Evolutionary conservation across 1,139 yeast species (phyloP).

Genomic region (Debaryomyces sp.): DNA sequence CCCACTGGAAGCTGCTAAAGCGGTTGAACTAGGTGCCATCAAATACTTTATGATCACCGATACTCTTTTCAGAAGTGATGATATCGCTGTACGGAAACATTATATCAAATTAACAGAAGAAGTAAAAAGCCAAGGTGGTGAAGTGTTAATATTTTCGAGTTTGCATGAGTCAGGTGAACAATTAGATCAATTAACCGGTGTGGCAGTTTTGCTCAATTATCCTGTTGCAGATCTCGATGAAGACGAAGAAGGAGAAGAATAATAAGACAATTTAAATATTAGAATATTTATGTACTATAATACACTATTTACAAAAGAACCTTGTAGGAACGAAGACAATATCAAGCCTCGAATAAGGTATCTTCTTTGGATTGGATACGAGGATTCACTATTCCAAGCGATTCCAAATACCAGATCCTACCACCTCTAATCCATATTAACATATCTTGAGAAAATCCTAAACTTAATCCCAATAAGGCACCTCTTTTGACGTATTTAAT

Average conservation of each 20-base stretch:
- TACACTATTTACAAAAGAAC: conserved; percentile 12
- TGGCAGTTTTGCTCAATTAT: conserved; percentile 83
- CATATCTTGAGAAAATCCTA: conserved; percentile 69
- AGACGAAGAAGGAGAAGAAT: conserved; percentile 38
- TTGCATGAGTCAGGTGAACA: conserved; percentile 91
- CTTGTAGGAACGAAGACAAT: neutral
- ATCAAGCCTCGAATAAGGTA: conserved; percentile 6
- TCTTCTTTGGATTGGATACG: conserved; percentile 5
- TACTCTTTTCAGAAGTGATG: conserved; percentile 75
- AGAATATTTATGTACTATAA: conserved; percentile 2
- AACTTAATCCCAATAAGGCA: conserved; percentile 54
- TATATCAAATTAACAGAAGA: conserved; percentile 68
- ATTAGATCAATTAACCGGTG: conserved; percentile 84
- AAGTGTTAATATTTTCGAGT: conserved; percentile 78
- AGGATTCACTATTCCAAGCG: conserved; percentile 22
- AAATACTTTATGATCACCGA: conserved; percentile 77
- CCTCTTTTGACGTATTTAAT: conserved; percentile 55
- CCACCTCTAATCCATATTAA: conserved; percentile 63
- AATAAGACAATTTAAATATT: neutral
- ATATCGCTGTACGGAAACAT: conserved; percentile 64
- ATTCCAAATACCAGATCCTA: conserved; percentile 60
- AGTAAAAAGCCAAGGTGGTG: conserved; percentile 74
- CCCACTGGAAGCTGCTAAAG: conserved; percentile 72
- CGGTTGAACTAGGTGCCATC: conserved; percentile 78
- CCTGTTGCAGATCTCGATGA: conserved; percentile 88